These are phyloP conservation scores for Cercospora sp. DNA, from an alignment of 2,329 filamentous ascomycete species.

Conservation along the genomic window DNA sequence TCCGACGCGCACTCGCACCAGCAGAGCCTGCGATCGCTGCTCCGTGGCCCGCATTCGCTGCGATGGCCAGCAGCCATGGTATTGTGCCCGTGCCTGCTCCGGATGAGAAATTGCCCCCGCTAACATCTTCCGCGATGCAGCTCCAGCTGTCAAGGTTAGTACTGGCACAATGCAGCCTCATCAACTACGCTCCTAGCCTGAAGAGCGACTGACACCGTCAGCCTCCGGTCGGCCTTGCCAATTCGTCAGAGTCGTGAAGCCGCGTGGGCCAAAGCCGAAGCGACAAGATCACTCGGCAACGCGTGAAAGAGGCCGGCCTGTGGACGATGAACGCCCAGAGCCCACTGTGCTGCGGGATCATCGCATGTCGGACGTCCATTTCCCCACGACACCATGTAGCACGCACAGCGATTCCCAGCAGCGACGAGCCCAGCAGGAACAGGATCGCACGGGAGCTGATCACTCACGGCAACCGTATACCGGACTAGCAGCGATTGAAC, in stretches of 20 bases:
- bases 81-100: background rate
- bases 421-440: background rate
- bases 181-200: background rate
- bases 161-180: background rate
- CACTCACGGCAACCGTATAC: background rate
- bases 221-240: background rate
- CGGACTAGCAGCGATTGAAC: background rate
- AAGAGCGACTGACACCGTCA: background rate
- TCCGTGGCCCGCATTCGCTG: background rate
- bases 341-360: background rate
- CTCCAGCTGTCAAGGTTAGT: background rate
- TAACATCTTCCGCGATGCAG: background rate
- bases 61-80: background rate
- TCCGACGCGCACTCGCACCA: background rate
- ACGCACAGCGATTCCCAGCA: background rate
- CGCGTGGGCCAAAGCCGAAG: background rate
- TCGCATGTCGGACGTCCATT: background rate
- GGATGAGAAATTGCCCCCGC: background rate
- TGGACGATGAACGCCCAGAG: background rate
- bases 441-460: background rate
- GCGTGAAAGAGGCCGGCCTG: background rate
- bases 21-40: background rate
- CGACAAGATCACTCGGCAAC: background rate
- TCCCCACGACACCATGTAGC: background rate
- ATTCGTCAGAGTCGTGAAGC: background rate